Conservation (phyloP, 805 yeast species). For the Blastobotrys chiropterorum region DNA sequence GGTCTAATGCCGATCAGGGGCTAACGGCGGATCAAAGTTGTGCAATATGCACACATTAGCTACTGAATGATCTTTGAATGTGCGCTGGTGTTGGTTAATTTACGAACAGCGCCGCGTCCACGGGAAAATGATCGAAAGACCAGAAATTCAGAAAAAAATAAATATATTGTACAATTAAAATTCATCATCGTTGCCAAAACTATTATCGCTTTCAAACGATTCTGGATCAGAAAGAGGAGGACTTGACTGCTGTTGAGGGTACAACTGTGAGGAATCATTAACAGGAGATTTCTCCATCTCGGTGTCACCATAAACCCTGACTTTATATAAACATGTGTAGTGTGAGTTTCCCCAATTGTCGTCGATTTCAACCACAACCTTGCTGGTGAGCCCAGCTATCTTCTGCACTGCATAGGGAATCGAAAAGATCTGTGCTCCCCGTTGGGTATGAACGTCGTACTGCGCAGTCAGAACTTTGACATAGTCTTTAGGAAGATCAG, state of each 20-base stretch:
- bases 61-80: no score
- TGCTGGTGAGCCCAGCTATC: conserved; percentile 12
- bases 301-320: conserved; percentile 24
- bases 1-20: background rate
- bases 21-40: background rate
- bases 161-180: background rate
- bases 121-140: no score
- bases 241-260: no score
- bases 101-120: no score
- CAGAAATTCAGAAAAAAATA: background rate
- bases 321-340: conserved; percentile 29
- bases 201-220: background rate
- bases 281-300: no score
- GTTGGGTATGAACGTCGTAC: conserved; percentile 19
- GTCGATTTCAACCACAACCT: conserved; percentile 22
- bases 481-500: conserved; percentile 8
- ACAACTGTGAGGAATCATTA: no score
- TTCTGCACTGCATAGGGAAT: conserved; percentile 16
- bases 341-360: conserved; percentile 30
- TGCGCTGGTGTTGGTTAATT: no score
- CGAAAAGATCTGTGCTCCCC: conserved; percentile 18
- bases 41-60: no score
- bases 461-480: conserved; percentile 18
- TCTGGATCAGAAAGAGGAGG: background rate
- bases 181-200: conserved; percentile 9